Conservation (phyloP, 148 eudicot species). For the Salicornia ramosissima region DNA sequence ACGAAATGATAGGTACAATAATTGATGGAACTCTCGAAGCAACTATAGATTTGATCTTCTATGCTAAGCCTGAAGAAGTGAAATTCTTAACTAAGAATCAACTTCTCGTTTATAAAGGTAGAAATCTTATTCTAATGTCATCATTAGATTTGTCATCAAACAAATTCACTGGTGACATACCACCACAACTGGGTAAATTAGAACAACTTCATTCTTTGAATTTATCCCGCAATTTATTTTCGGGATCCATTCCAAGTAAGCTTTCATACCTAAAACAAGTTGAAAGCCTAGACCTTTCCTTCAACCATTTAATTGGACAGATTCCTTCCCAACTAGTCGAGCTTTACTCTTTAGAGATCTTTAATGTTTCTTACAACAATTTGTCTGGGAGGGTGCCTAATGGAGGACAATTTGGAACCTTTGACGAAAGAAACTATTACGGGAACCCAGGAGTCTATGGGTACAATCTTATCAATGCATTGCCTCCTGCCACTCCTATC, state of each 20-base stretch:
- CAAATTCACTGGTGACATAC: slow-evolving; percentile 6
- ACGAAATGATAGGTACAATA: too few species aligned
- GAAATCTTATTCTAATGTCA: neutral
- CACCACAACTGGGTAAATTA: neutral
- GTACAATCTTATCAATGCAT: neutral
- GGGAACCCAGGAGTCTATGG: slow-evolving; percentile 12
- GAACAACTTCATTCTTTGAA: slow-evolving; percentile 4
- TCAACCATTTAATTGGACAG: slow-evolving; percentile 7
- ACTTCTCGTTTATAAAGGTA: slow-evolving; percentile 8
- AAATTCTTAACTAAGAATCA: slow-evolving; percentile 2
- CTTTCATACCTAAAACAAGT: slow-evolving; percentile 17
- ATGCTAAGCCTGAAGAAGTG: neutral
- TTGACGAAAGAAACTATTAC: slow-evolving; percentile 8
- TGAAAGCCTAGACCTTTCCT: slow-evolving; percentile 26
- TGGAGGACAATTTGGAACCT: slow-evolving; percentile 13
- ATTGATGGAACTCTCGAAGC: too few species aligned
- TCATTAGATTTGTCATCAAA: slow-evolving; percentile 17
- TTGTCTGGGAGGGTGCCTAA: slow-evolving; percentile 6
- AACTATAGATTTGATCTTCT: neutral
- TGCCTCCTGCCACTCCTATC: neutral
- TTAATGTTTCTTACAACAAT: slow-evolving; percentile 11
- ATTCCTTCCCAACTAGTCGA: slow-evolving; percentile 9
- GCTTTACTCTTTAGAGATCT: neutral
- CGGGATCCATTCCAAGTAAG: slow-evolving; percentile 14
- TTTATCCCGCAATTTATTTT: slow-evolving; percentile 21